Percentiles rank a stretch among this genome's conserved stretches.
Conservation (phyloP, 345 rosid genomes). For the Carallia brachiata region DNA sequence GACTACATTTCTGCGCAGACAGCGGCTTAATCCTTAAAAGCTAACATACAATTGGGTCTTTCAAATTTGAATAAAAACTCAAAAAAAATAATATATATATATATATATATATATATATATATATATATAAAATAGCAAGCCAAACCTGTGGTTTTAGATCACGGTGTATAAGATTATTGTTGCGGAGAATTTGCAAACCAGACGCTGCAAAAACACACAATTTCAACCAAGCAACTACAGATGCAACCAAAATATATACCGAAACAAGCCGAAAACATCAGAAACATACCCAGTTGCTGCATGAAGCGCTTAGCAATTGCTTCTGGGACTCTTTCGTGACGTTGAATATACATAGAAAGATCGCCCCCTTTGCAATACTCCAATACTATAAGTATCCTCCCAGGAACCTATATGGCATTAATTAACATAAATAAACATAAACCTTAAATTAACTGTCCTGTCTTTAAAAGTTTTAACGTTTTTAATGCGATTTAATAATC, state of each 20-base stretch:
- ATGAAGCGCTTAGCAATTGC: conserved; percentile 82
- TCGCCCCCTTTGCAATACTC: conserved; percentile 95
- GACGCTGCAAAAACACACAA: conserved; percentile 51
- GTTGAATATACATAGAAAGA: conserved; percentile 76
- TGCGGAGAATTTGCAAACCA: conserved; percentile 84
- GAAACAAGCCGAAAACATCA: neutral
- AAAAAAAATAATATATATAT: neutral
- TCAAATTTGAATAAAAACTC: too few species aligned
- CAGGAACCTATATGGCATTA: conserved; percentile 53
- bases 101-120: too few species aligned
- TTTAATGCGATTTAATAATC: neutral
- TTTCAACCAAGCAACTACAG: conserved; percentile 7
- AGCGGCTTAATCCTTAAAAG: too few species aligned
- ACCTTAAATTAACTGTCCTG: neutral
- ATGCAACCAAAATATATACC: conserved; percentile 10
- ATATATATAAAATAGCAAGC: conserved; percentile 2
- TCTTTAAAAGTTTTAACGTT: too few species aligned
- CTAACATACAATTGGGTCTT: too few species aligned
- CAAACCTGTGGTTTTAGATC: conserved; percentile 97
- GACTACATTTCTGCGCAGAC: too few species aligned
- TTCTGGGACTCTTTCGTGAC: conserved; percentile 72
- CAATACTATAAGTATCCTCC: conserved; percentile 79
- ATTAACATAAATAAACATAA: neutral
- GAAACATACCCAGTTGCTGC: conserved; percentile 75
- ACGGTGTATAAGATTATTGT: conserved; percentile 88